Evolutionary conservation across 805 yeast genomes (phyloP), one percentile per base, ranked within the genome.

Genomic region (Spathaspora passalidarum): DNA sequence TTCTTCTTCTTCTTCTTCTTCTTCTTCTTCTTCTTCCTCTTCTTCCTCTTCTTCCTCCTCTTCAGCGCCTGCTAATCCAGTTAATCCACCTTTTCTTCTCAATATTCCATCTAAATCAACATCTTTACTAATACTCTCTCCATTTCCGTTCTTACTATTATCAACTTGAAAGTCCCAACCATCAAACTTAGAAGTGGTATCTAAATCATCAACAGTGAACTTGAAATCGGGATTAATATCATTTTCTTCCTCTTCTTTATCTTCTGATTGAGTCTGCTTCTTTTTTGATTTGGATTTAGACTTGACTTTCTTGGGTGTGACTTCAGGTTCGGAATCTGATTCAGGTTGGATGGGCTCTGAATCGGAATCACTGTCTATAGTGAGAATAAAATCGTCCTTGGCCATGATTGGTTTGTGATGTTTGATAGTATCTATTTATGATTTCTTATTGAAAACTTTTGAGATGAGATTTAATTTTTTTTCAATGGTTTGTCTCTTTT

Each of bases 61-160:
- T 0, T 77, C 81, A 45, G 80, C 59, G 43, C 79, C 78, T 4
- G 78, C 70, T 45, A 84, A 70, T 38, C 96, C 75, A 63, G 96
- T 95, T 56, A 84, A 69, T 36, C 96, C 75, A 63, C 97, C 96
- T 56, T 88, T 91, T 63, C 91, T 78, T 68, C 84, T 82, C 55
- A 92, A 86, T 44, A 92, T 92, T 11, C 82, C 82, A 57, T 92
- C 97, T 50, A 92, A 74, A 70, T 92, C 96, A 7, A 89, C 96
- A 49, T 83, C 88, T 51, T 77, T 79, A 45, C 60, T 73, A 7
- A 5, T 23, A 50, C 17, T 52, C 32, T 49, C 43, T 3, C 49
- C 52, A 29, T 60, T 61, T n/a, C 47, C 59, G 5, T 57, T 57
- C 21, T 57, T 59, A n/a, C 53, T 48, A 16, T 50, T 56, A 32